These are phyloP conservation scores for Hypoxylon sp. DNA, from an alignment of 2,329 filamentous ascomycete genomes.

Conservation along the genomic window DNA sequence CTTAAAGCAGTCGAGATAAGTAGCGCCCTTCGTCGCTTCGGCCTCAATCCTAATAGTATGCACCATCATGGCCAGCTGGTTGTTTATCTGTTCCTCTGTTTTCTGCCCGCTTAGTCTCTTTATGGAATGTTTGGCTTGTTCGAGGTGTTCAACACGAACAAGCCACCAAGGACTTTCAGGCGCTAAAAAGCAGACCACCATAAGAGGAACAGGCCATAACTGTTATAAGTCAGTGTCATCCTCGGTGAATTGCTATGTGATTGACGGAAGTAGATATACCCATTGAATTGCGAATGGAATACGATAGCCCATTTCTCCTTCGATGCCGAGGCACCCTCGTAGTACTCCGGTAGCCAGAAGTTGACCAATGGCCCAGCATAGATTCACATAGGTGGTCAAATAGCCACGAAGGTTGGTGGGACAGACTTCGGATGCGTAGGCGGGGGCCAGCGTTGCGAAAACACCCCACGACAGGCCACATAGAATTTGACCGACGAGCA, in stretches of 20 bases:
- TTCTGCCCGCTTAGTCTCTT: slow-evolving; percentile 54
- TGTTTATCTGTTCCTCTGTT: slow-evolving; percentile 55
- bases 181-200: slow-evolving; percentile 58
- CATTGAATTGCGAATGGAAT: slow-evolving; percentile 63
- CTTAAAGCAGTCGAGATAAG: slow-evolving; percentile 65
- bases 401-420: slow-evolving; percentile 55
- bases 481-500: slow-evolving; percentile 52
- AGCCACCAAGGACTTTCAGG: slow-evolving; percentile 65
- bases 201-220: slow-evolving; percentile 59
- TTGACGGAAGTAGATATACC: slow-evolving; percentile 44
- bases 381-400: slow-evolving; percentile 62
- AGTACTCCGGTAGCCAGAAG: slow-evolving; percentile 60
- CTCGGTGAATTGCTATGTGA: background rate
- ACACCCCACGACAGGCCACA: slow-evolving; percentile 55
- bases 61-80: slow-evolving; percentile 61
- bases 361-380: slow-evolving; percentile 64
- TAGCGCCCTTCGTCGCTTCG: slow-evolving; percentile 57
- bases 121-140: slow-evolving; percentile 56
- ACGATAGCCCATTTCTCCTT: slow-evolving; percentile 60
- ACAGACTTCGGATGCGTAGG: slow-evolving; percentile 57
- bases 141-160: slow-evolving; percentile 57
- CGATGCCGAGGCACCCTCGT: slow-evolving; percentile 55
- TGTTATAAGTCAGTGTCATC: slow-evolving; percentile 27
- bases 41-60: slow-evolving; percentile 62
- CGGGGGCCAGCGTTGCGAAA: slow-evolving; percentile 53